These are phyloP conservation scores for Colletotrichum lentis DNA, from an alignment of 2,329 filamentous ascomycete species.

Conservation along the genomic window DNA sequence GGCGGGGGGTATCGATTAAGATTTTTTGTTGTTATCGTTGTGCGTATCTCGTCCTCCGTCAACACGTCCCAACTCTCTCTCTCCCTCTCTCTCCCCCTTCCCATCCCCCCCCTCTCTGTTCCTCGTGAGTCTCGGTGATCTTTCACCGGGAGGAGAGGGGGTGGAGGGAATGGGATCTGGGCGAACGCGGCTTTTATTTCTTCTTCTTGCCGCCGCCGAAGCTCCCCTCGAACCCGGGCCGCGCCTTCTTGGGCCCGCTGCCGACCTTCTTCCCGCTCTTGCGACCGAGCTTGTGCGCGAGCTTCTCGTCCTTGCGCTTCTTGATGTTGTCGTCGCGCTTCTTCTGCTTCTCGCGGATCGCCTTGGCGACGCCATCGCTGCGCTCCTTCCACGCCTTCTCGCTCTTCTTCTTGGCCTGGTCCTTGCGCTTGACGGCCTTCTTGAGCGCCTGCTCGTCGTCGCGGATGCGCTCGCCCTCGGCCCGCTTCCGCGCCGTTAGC, in stretches of 20 bases:
- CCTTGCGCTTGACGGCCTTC: slow-evolving; percentile 94
- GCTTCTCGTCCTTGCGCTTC: slow-evolving; percentile 78
- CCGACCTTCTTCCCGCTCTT: slow-evolving; percentile 59
- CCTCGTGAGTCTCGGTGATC: neutral
- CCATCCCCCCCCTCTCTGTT: neutral
- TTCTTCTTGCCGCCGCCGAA: slow-evolving; percentile 67
- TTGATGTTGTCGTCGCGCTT: slow-evolving; percentile 83
- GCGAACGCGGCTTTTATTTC: slow-evolving; percentile 25
- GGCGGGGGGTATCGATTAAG: slow-evolving; percentile 34
- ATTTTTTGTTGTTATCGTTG: slow-evolving; percentile 4
- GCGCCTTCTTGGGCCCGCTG: slow-evolving; percentile 55
- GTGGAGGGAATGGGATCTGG: too few relatives aligned
- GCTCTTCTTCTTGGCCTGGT: slow-evolving; percentile 88
- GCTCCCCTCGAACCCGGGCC: slow-evolving; percentile 74
- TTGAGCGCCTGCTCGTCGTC: slow-evolving; percentile 89
- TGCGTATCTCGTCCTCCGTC: neutral
- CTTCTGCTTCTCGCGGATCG: slow-evolving; percentile 80
- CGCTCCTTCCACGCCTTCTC: slow-evolving; percentile 86
- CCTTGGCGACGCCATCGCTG: slow-evolving; percentile 74
- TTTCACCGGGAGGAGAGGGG: too few relatives aligned
- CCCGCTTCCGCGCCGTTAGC: slow-evolving; percentile 88
- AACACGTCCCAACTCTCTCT: neutral
- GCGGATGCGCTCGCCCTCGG: slow-evolving; percentile 86
- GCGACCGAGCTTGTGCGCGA: slow-evolving; percentile 65
- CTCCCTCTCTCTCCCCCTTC: too few relatives aligned